Evolutionary conservation across 331 rosid genomes (phyloP).

Genomic region (Pyrus hybrid): DNA sequence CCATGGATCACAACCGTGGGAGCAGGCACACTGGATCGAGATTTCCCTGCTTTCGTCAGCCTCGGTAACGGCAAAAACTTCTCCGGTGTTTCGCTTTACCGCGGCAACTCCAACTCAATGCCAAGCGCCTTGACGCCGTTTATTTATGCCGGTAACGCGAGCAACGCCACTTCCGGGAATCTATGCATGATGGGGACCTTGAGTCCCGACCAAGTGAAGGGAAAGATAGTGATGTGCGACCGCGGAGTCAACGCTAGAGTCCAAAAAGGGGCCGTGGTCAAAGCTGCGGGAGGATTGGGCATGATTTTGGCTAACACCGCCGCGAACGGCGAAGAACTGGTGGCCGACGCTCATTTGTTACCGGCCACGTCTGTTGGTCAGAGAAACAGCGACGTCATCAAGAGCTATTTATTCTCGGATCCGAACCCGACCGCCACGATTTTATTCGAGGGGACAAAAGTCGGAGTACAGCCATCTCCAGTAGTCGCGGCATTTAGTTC

Average conservation of each 20-base stretch:
- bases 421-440: slow-evolving; percentile 39
- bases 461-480: slow-evolving; percentile 61
- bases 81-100: slow-evolving; percentile 55
- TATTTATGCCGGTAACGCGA: slow-evolving; percentile 51
- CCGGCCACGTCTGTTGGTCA: slow-evolving; percentile 52
- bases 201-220: slow-evolving; percentile 45
- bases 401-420: slow-evolving; percentile 28
- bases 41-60: slow-evolving; percentile 49
- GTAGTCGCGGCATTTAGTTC: slow-evolving; percentile 71
- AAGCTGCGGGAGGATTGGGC: slow-evolving; percentile 66
- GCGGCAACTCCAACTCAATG: slow-evolving; percentile 16
- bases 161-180: slow-evolving; percentile 23
- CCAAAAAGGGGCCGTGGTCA: slow-evolving; percentile 52
- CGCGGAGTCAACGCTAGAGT: slow-evolving; percentile 37
- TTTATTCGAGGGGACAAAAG: slow-evolving; percentile 45
- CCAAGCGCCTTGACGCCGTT: slow-evolving; percentile 28
- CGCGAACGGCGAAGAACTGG: slow-evolving; percentile 46
- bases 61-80: slow-evolving; percentile 59
- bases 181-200: slow-evolving; percentile 39
- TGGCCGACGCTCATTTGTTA: slow-evolving; percentile 56
- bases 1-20: slow-evolving; percentile 94
- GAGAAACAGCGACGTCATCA: slow-evolving; percentile 30
- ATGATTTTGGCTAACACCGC: slow-evolving; percentile 55
- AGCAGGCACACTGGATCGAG: slow-evolving; percentile 88
- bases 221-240: slow-evolving; percentile 73